Conservation (phyloP, 2,329 filamentous ascomycete species). For the Epichloe hybrida region DNA sequence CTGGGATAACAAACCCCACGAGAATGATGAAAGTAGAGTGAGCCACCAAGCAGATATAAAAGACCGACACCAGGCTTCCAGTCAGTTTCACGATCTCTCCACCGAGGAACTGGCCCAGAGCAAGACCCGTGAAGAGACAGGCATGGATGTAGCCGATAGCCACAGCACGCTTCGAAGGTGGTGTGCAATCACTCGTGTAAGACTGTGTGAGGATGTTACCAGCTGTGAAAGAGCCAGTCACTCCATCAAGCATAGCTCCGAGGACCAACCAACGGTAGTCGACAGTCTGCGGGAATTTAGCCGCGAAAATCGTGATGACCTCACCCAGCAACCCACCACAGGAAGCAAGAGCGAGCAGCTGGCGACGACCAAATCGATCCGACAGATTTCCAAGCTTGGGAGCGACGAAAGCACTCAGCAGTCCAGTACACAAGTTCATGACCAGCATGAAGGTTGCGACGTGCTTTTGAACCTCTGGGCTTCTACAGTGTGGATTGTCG, state of each 20-base stretch:
- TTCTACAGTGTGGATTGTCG: constrained; percentile 68
- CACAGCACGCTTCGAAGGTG: constrained; percentile 65
- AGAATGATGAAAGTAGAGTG: constrained; percentile 64
- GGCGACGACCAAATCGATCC: constrained; percentile 71
- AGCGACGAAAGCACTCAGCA: constrained; percentile 66
- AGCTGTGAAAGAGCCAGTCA: constrained; percentile 80
- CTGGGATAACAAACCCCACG: constrained; percentile 60
- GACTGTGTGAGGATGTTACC: constrained; percentile 65
- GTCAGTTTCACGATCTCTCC: constrained; percentile 68
- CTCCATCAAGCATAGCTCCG: constrained; percentile 65
- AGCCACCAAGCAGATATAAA: constrained; percentile 65
- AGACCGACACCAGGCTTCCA: constrained; percentile 63
- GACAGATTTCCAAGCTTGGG: constrained; percentile 77
- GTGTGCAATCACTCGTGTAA: constrained; percentile 80
- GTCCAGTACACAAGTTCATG: constrained; percentile 59
- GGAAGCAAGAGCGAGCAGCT: constrained; percentile 59
- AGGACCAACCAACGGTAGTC: constrained; percentile 69
- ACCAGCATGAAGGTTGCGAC: constrained; percentile 70
- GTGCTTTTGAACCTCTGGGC: constrained; percentile 61
- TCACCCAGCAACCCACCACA: constrained; percentile 64
- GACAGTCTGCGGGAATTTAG: constrained; percentile 56
- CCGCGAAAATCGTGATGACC: constrained; percentile 64
- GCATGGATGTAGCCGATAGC: constrained; percentile 85
- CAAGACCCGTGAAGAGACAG: constrained; percentile 78
- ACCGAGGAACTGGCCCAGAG: constrained; percentile 69